Evolutionary conservation across 164 flowering plant genomes (phyloP), one percentile per base, ranked within the genome.

Genomic region (Amborella trichopoda): DNA sequence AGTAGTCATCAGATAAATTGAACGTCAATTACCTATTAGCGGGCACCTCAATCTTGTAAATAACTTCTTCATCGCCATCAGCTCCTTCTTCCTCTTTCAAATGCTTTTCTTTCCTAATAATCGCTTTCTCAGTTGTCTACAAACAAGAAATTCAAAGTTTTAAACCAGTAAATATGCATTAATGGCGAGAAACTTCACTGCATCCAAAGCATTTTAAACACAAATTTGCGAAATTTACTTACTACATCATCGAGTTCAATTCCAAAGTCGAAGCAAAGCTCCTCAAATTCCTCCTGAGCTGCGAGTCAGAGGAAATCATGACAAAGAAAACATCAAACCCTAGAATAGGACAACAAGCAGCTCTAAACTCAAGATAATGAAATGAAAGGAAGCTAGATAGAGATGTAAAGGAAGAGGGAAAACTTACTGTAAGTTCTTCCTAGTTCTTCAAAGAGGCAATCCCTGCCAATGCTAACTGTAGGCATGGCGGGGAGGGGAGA

Each of bases 201-300:
- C 41, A n/a, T 37, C n/a, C 41, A 37, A 8, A 37, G 6, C 5
- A 37, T 8, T n/a, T n/a, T 8, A 2, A 37, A 37, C 5, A 8
- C 5, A 18, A 8, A 37, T 8, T 37, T 3, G 19, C 41, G 16
- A n/a, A 16, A 39, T 17, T 1, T n/a, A 18, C 89, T 68, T 63
- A 87, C 99, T 27, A 87, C 94, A 40, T 88, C 99, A 40, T 93
- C 99, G 14, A 93, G 95, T 67, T 93, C 99, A 28, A 93, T 76
- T 0, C 99, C 99, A 47, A 75, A 84, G 2, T 73, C 49, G 66
- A 79, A 77, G 64, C 99, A 87, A 11, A 88, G 65, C 19, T 82
- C 83, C 21, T 88, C 99, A 28, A 93, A 93, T 65, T 82, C 96
- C 23, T 41, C 45, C 42, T 80, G 85, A 53, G 80, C 68, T 0